Evolutionary conservation across 306 rosid genomes (phyloP), one percentile per base, ranked within the genome.

Genomic region (Dryas alaskensis): DNA sequence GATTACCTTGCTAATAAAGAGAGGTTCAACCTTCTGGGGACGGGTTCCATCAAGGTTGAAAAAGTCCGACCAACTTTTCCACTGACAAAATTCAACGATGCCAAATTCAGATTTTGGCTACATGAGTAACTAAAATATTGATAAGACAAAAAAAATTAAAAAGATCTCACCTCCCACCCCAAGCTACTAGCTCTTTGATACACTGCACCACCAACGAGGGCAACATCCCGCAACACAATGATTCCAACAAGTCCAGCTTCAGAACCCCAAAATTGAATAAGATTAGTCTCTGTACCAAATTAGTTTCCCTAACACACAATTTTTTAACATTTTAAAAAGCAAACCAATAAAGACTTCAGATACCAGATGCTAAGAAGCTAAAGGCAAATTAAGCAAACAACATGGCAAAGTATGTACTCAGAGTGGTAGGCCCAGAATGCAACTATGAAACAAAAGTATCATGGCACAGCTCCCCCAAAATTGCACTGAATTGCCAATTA

Each of bases 191-290:
- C 97, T 79, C 98, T 85, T 73, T 81, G 84, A 83, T 78, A 91
- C 52, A 89, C 82, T 44, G 97, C 95, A 53, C 96, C 97, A 10
- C 96, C 86, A n/a, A 94, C 74, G 0, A 94, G 96, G 61, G 85
- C 87, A 75, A 86, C 86, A 72, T 94, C 98, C 76, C 97, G 96
- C 49, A 87, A 83, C 73, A 94, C 95, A 25, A 94, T 87, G 7
- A 94, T 84, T 40, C 95, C 90, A 76, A 94, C 97, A 70, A 94
- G 95, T 72, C 94, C 97, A 60, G 97, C 97, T 94, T 72, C 85
- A 76, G 78, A 84, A 70, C 58, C 10, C 79, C 75, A 65, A 77
- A 46, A 77, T 70, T 39, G 53, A 78, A 73, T 40, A 50, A 22
- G 45, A 40, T 74, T 45, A 72, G 66, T 65, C 68, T 43, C 42